Conservation (phyloP, 192 early-diverging fungal genomes). For the Coemansia sp. region DNA sequence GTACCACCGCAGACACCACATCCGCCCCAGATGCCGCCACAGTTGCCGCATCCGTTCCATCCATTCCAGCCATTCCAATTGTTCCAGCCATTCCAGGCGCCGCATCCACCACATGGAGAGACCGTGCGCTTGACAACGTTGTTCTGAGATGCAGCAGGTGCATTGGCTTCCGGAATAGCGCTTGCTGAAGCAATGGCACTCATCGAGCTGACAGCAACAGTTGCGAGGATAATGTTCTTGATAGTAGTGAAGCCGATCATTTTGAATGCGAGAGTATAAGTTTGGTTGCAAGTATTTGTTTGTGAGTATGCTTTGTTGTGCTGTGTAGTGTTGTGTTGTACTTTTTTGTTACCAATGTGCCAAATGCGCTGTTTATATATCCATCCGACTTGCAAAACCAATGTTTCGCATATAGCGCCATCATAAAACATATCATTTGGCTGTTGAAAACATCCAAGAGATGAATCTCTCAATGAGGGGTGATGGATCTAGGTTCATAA, state of each 20-base stretch:
- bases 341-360: too few species aligned
- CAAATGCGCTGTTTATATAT: too few species aligned
- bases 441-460: background rate
- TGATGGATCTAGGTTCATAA: too few species aligned
- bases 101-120: background rate
- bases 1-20: background rate
- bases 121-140: background rate
- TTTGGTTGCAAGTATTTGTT: background rate
- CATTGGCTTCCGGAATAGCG: background rate
- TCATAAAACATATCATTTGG: too few species aligned
- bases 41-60: background rate
- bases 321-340: too few species aligned
- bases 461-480: background rate
- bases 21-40: too few species aligned
- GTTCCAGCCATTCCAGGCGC: background rate
- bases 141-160: background rate
- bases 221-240: background rate
- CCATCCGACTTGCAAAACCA: too few species aligned
- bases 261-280: background rate
- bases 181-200: background rate
- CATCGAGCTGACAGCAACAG: background rate
- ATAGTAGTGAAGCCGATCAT: constrained; percentile 1
- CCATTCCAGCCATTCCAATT: too few species aligned
- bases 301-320: background rate
- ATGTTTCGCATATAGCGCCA: too few species aligned